Conservation (phyloP, 2,329 filamentous ascomycete genomes). For the Fusarium concolor region DNA sequence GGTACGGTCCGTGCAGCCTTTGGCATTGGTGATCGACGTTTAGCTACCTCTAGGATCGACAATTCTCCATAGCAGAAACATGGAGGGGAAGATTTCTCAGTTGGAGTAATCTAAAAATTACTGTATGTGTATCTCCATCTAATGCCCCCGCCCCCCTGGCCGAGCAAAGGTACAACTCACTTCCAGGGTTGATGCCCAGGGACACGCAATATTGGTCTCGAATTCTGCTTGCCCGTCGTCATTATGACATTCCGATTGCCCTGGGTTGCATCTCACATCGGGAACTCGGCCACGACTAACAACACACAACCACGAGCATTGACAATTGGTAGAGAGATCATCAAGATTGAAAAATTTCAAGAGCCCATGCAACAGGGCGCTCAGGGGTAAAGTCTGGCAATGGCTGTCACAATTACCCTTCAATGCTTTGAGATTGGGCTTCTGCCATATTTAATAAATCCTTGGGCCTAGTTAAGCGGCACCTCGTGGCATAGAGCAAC, state of each 20-base stretch:
- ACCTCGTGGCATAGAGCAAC: slow-evolving; percentile 19
- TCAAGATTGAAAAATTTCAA: neutral
- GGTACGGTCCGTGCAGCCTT: slow-evolving; percentile 41
- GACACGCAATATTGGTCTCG: slow-evolving; percentile 2
- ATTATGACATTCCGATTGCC: slow-evolving; percentile 39
- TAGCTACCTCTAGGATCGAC: slow-evolving; percentile 33
- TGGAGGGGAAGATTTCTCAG: slow-evolving; percentile 14
- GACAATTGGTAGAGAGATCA: neutral
- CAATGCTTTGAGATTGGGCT: neutral
- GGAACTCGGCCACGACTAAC: slow-evolving; percentile 12
- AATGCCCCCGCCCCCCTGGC: neutral
- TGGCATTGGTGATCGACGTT: slow-evolving; percentile 19
- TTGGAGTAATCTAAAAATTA: neutral
- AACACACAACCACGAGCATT: slow-evolving; percentile 11
- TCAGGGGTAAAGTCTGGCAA: slow-evolving; percentile 14
- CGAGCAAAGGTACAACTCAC: slow-evolving; percentile 6
- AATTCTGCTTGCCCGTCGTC: slow-evolving; percentile 18
- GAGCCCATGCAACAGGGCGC: neutral
- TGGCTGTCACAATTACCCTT: neutral
- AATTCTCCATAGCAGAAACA: slow-evolving; percentile 14
- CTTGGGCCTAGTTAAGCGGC: neutral
- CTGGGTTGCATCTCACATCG: slow-evolving; percentile 8
- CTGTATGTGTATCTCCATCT: slow-evolving; percentile 2
- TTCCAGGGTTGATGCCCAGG: slow-evolving; percentile 4
- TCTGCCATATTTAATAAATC: neutral